Percentiles rank a stretch among this genome's conserved stretches.
Evolutionary conservation across 164 flowering plant species (phyloP).

Genomic region (Nelumbo lutea): DNA sequence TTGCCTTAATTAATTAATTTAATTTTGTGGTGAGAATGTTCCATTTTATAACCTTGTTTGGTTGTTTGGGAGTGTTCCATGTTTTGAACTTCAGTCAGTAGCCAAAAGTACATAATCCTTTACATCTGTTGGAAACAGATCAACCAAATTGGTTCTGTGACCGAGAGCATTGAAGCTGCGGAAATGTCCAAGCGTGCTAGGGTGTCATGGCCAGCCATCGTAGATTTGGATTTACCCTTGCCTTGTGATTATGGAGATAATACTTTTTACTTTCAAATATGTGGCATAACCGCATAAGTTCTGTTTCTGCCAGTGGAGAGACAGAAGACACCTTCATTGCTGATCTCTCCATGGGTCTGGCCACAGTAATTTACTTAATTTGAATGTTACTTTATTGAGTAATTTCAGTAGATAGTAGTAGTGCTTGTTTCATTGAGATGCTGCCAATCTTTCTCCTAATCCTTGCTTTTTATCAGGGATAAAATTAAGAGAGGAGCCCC

Average conservation of each 20-base stretch:
- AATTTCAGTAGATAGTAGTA: neutral
- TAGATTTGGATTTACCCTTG: constrained; percentile 34
- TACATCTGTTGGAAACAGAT: constrained; percentile 38
- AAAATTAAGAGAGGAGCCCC: constrained; percentile 90
- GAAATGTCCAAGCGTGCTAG: constrained; percentile 90
- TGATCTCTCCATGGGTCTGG: constrained; percentile 80
- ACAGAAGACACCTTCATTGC: constrained; percentile 96
- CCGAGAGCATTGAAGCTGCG: constrained; percentile 95
- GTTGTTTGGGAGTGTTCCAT: no score
- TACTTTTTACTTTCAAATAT: neutral
- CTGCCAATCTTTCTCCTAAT: neutral
- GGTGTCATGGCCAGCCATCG: constrained; percentile 98
- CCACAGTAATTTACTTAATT: constrained; percentile 47
- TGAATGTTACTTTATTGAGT: neutral
- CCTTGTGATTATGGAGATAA: neutral
- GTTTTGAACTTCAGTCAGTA: neutral
- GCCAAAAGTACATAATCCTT: neutral
- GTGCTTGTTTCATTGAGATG: neutral
- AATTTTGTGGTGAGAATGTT: neutral
- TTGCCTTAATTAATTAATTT: neutral
- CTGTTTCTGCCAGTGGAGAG: constrained; percentile 57
- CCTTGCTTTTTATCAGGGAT: constrained; percentile 48
- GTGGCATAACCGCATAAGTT: neutral
- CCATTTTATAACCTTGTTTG: no score
- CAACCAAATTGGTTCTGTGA: constrained; percentile 89